Base-by-base conservation (phyloP, 1,284 basidiomycete species). In the Ceratobasidium sp. region DNA sequence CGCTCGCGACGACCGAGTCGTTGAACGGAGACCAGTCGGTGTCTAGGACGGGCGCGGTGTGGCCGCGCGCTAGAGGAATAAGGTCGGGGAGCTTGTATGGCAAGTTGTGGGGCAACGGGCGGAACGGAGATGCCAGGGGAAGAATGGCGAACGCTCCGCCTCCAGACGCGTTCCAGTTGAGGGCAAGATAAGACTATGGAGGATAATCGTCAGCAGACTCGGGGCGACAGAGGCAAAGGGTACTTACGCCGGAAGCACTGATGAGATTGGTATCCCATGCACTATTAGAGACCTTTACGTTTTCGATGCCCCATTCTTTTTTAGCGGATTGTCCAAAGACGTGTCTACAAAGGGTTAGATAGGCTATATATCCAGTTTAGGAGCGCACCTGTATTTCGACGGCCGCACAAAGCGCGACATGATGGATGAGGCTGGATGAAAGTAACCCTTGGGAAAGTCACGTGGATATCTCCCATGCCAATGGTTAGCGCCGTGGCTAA, bases 251-350 rank as follows among this genome's bases (percentile, higher is more conserved):
- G 80, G 94, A 95, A n/a, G 94, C 94, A 80, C 94, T 89, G 81
- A 98, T 88, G 80, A 99, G 87, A 84, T 99, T 98, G 64, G 97
- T 99, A 85, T 99, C 97, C 96, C 96, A 99, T 20, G 97, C 96
- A 81, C 90, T 94, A 83, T 90, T 92, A 69, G 94, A 93, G 48
- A 95, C 89, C 85, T 98, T 98, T 82, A 97, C 90, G 83, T 98
- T 98, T 85, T 99, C 97, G 82, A 95, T 89, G 55, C 89, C 87
- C 82, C 93, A 88, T 84, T 96, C 94, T 83, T 93, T 95, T 88
- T 96, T 96, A 35, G 92, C 89, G 79, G 90, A 85, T 81, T 94
- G 92, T 38, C 95, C 96, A 83, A 94, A 98, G 82, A 97, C 96
- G 86, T 99, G 96, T 80, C 94, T 95, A 82, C 27, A 33, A n/a